Evolutionary conservation across 2,329 filamentous ascomycete species (phyloP).

Genomic region (Neopestalotiopsis sp.): DNA sequence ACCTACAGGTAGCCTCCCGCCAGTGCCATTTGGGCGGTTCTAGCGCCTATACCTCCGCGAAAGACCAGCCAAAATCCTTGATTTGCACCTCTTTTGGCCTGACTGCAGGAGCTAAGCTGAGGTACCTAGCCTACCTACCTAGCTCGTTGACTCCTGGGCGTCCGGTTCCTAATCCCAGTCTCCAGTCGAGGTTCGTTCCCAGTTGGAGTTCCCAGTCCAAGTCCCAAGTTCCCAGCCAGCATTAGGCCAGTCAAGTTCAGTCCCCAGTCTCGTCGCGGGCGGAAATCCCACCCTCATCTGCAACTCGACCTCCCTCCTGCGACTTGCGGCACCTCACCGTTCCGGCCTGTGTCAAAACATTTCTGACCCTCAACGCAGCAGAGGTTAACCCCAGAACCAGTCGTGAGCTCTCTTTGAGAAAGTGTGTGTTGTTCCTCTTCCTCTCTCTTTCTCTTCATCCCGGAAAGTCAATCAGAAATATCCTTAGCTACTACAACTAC

Average conservation of each 20-base stretch:
- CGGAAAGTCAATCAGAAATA: slow-evolving; percentile 20
- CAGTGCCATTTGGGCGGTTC: not conserved
- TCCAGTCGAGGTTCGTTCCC: not conserved
- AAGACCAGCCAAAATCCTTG: not conserved
- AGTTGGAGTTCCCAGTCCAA: slow-evolving; percentile 6
- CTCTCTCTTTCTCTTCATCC: slow-evolving; percentile 19
- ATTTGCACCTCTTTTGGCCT: not conserved
- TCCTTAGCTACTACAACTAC: slow-evolving; percentile 22
- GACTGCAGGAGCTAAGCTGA: not conserved
- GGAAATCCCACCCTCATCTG: slow-evolving; percentile 19
- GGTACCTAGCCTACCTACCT: not conserved
- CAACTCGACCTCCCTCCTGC: slow-evolving; percentile 22
- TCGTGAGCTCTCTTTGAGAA: not conserved
- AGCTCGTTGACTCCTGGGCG: not conserved
- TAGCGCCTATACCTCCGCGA: not conserved
- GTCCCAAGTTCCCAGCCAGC: not conserved
- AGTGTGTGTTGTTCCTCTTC: not conserved
- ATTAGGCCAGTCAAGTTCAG: not conserved
- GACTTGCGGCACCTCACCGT: slow-evolving; percentile 44
- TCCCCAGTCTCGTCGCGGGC: not conserved
- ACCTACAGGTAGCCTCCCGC: not conserved
- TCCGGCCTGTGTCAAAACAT: slow-evolving; percentile 43
- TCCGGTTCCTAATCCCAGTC: not conserved
- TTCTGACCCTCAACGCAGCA: slow-evolving; percentile 45
- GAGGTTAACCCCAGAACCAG: slow-evolving; percentile 1